Evolutionary conservation across 768 basidiomycete genomes (phyloP), one percentile per base, ranked within the genome.

Genomic region (Sporobolomyces pararoseus): DNA sequence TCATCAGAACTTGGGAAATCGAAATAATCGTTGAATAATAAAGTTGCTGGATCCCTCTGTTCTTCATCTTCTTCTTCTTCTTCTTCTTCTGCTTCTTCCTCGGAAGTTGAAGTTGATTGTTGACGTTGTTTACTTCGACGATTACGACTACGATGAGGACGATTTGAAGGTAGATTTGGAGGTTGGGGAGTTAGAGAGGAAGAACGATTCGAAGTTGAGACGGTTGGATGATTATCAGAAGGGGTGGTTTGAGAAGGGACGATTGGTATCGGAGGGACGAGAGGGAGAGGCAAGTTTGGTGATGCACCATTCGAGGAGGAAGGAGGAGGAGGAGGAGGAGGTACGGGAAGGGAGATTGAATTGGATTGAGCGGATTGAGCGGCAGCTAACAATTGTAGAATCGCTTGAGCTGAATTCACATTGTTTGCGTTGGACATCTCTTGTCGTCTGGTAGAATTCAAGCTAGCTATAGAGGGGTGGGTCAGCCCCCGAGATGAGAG

Each of bases 21-120:
- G 52, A 70, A 65, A 47, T 51, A 66, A 53, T 70, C 60, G 59
- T 65, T 55, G 58, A 70, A 70, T 25, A 70, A 51, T 6, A 70
- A 25, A 2, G 68, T 70, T 1, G 57, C 42, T 10, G 63, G 68
- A 58, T 70, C 68, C n/a, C n/a, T n/a, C n/a, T n/a, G n/a, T n/a
- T 4, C 21, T 32, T 5, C 55, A 10, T 39, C 25, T 10, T 16
- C 31, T 47, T 3, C 58, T 27, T 47, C 58, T 25, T 29, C 58
- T 34, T 60, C 55, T 17, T 44, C 27, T n/a, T 60, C 42, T 19
- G 29, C 42, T 17, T 60, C 32, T 35, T 37, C 53, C 9, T 54
- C 32, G 21, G 32, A 23, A n/a, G n/a, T 10, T 49, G 17, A 23
- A 7, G 47, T 7, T 10, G 23, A 42, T 42, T 42, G 39, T 12